A percentile compares a stretch with the other conserved stretches of the same genome.
Conservation (phyloP, 2,329 filamentous ascomycete genomes). For the Tolypocladium album region DNA sequence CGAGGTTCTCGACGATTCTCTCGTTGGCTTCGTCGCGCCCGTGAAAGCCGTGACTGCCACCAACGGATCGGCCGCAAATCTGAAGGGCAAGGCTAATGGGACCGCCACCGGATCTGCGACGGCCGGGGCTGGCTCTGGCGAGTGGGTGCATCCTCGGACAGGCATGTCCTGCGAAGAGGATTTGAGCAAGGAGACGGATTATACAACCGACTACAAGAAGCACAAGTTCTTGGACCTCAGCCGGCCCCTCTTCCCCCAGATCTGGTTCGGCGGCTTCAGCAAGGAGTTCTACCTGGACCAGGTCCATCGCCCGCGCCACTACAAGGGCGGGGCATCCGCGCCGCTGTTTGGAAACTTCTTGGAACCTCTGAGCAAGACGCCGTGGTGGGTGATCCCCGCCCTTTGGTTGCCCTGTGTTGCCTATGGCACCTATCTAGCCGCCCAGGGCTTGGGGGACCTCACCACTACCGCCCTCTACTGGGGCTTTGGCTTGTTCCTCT, state of each 20-base stretch:
- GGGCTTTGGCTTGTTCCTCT: slow-evolving; percentile 61
- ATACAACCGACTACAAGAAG: slow-evolving; percentile 63
- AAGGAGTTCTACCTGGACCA: slow-evolving; percentile 98
- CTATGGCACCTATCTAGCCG: slow-evolving; percentile 61
- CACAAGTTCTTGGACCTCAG: slow-evolving; percentile 92
- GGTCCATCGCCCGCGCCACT: slow-evolving; percentile 90
- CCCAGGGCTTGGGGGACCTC: slow-evolving; percentile 44
- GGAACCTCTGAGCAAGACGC: slow-evolving; percentile 91
- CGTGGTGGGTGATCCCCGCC: slow-evolving; percentile 83
- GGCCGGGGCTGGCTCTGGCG: slow-evolving; percentile 16
- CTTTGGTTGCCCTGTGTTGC: slow-evolving; percentile 74
- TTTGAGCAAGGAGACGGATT: slow-evolving; percentile 75
- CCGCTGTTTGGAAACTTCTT: slow-evolving; percentile 96
- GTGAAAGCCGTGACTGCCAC: slow-evolving; percentile 35
- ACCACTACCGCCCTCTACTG: slow-evolving; percentile 50
- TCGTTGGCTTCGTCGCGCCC: slow-evolving; percentile 68
- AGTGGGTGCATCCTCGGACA: slow-evolving; percentile 50
- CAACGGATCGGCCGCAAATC: slow-evolving; percentile 9
- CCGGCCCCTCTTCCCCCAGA: slow-evolving; percentile 73
- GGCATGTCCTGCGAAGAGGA: slow-evolving; percentile 88
- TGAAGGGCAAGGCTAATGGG: not conserved
- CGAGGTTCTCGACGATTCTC: slow-evolving; percentile 79
- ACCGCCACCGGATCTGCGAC: slow-evolving; percentile 14
- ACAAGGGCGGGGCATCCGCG: slow-evolving; percentile 84
- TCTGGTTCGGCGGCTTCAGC: slow-evolving; percentile 78